Base-by-base conservation (phyloP, 352 stramenopile genomes). In the Pythium phragmitis region DNA sequence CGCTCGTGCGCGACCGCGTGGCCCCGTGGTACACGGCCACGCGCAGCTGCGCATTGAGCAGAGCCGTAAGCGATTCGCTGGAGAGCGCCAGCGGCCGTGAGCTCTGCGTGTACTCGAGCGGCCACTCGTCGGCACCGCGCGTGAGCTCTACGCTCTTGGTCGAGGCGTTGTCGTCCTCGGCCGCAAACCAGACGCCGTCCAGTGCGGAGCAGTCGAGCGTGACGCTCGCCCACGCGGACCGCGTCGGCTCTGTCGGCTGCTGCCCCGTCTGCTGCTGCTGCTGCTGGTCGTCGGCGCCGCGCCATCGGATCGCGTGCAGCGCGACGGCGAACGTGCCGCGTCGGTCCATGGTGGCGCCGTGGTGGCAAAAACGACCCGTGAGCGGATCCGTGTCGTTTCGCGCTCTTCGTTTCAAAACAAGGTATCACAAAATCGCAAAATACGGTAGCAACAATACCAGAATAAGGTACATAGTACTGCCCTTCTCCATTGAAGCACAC, bases 111-210 rank as follows among this genome's bases (percentile, higher is more conserved):
- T 89, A 91, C 16, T 30, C 60, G 12, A 69, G 17, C 34, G 2
- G 37, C 5, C 36, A 7, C 14, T 52, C 26, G 6, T 45, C 26
- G 12, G n/a, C 36, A 11, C 67, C 61, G 17, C 39, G 9, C 9
- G 61, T 54, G n/a, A 74, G 45, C 34, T 67, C 47, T 13, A 90
- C 51, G 58, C 63, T 80, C 43, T 63, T 67, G 11, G 76, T 84
- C 41, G 75, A 66, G 59, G 70, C 70, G 47, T 88, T 88, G 49
- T 80, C 81, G 42, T 85, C 72, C 16, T 87, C 76, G 0, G 23
- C 45, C 4, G 61, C 17, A 61, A 90, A 90, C 81, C 81, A 90
- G 14, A 87, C 64, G 42, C 64, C 48, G 36, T 84, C 70, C 19
- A 82, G 61, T 21, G 53, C 39, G 39, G 4, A 5, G 33, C 67